Evolutionary conservation across 2,329 filamentous ascomycete genomes (phyloP).

Genomic region (Bipolaris cookei): DNA sequence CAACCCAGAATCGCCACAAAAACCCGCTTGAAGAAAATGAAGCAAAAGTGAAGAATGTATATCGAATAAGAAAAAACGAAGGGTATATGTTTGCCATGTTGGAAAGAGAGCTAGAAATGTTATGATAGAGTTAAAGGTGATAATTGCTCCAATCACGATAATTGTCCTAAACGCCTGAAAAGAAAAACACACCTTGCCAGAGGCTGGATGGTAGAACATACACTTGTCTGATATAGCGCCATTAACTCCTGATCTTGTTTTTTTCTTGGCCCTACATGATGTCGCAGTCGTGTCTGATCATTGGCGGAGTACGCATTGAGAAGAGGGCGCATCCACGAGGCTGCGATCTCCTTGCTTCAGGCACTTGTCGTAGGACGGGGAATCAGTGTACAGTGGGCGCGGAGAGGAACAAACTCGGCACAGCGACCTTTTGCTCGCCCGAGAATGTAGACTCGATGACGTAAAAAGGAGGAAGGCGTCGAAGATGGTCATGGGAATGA

Average conservation of each 20-base stretch:
- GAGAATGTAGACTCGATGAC: background rate
- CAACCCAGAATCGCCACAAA: too few relatives aligned
- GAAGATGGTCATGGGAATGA: background rate
- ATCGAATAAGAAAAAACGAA: constrained; percentile 1
- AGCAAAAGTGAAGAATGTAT: background rate
- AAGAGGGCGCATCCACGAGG: background rate
- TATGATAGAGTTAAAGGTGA: background rate
- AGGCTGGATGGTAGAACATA: background rate
- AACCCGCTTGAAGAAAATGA: background rate
- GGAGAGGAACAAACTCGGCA: constrained; percentile 23
- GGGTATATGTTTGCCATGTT: constrained; percentile 2
- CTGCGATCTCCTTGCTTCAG: background rate
- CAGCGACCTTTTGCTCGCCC: constrained; percentile 24
- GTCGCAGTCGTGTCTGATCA: too few relatives aligned
- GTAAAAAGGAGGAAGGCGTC: constrained; percentile 6
- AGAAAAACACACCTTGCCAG: background rate
- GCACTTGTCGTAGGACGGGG: background rate
- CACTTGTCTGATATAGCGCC: background rate
- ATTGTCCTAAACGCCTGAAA: background rate
- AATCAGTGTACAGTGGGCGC: background rate
- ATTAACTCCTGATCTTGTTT: background rate
- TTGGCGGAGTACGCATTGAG: background rate
- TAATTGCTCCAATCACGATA: background rate
- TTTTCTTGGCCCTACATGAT: background rate
- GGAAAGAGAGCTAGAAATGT: background rate